Conservation (phyloP, 2,329 filamentous ascomycete genomes). For the Aspergillus terreus region DNA sequence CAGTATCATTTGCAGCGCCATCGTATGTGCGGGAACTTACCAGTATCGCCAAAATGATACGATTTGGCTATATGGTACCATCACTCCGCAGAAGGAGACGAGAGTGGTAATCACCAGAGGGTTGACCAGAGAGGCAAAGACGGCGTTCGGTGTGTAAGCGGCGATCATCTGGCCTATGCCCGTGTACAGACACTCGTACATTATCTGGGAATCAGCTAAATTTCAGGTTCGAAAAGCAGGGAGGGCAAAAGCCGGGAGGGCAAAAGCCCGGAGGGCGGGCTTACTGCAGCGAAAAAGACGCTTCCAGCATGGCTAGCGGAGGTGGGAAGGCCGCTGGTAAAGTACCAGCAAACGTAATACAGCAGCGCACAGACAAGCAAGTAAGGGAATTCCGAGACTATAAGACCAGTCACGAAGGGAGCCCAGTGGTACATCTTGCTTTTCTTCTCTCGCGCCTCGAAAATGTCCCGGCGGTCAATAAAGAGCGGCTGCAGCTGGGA, state of each 20-base stretch:
- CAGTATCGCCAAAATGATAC: background rate
- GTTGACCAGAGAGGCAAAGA: background rate
- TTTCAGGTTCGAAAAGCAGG: background rate
- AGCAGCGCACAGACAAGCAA: background rate
- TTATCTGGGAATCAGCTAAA: background rate
- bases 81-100: background rate
- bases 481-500: background rate
- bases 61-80: background rate
- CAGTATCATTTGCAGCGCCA: background rate
- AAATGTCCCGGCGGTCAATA: background rate
- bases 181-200: background rate
- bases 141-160: background rate
- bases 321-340: background rate
- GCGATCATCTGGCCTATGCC: background rate
- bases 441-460: background rate
- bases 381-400: background rate
- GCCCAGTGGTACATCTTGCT: slow-evolving; percentile 1
- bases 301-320: background rate
- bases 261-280: background rate
- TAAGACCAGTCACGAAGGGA: background rate
- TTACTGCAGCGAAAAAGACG: background rate
- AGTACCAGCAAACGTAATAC: background rate
- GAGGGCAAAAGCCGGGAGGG: too few species aligned
- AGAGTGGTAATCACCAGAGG: background rate
- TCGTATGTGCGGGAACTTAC: background rate